Percentiles rank a stretch among this genome's conserved stretches.
Evolutionary conservation across 805 yeast species (phyloP).

Genomic region (Kuraishia floccosa): DNA sequence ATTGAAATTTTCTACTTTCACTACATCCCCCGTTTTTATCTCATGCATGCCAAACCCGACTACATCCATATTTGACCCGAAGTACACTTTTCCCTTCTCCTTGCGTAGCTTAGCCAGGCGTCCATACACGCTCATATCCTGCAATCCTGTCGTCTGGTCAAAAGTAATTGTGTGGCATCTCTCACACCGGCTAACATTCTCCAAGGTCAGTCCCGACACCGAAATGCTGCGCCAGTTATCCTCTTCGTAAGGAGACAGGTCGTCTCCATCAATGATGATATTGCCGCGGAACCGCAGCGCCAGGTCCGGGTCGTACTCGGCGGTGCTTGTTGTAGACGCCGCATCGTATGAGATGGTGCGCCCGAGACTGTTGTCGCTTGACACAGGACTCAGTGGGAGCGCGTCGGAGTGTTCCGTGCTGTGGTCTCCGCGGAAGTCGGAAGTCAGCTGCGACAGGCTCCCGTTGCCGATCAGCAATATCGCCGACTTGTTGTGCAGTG

Average conservation of each 20-base stretch:
- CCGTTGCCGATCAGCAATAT: slow-evolving; percentile 20
- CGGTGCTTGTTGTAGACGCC: background rate
- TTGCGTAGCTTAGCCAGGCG: slow-evolving; percentile 21
- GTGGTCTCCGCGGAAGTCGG: too few species aligned
- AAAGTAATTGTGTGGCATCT: slow-evolving; percentile 35
- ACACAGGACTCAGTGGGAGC: background rate
- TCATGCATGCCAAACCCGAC: too few species aligned
- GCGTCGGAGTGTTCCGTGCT: too few species aligned
- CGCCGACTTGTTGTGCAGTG: slow-evolving; percentile 24
- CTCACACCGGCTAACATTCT: slow-evolving; percentile 19
- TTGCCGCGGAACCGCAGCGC: slow-evolving; percentile 24
- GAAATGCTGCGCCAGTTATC: slow-evolving; percentile 20
- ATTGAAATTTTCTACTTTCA: too few species aligned
- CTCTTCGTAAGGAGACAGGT: slow-evolving; percentile 20
- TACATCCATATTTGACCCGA: slow-evolving; percentile 21
- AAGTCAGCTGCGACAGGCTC: slow-evolving; percentile 14
- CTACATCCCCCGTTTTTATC: too few species aligned
- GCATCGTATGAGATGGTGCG: background rate
- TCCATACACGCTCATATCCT: slow-evolving; percentile 19
- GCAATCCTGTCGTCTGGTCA: slow-evolving; percentile 20
- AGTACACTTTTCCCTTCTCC: slow-evolving; percentile 22
- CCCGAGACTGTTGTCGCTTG: background rate
- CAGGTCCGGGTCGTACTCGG: slow-evolving; percentile 1
- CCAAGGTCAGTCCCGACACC: slow-evolving; percentile 8
- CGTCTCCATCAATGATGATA: slow-evolving; percentile 16